These are phyloP conservation scores for Fusarium miscanthi DNA, from an alignment of 2,329 filamentous ascomycete species.

Conservation along the genomic window DNA sequence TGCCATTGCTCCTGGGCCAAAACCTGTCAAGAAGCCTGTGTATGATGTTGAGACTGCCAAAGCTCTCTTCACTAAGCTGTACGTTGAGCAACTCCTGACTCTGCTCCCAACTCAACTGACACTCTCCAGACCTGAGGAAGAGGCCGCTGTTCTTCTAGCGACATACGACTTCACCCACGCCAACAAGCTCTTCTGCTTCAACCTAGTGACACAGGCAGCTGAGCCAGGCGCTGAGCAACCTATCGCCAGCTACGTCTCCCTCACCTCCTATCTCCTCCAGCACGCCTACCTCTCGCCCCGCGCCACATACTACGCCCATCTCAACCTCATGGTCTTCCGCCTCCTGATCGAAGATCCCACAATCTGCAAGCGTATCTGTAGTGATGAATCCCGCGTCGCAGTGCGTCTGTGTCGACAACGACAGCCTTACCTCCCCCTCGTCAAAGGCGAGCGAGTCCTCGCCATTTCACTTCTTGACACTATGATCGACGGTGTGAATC, in stretches of 20 bases:
- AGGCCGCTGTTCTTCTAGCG: conserved; percentile 83
- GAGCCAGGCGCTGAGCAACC: conserved; percentile 77
- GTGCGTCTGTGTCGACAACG: conserved; percentile 91
- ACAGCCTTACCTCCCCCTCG: conserved; percentile 83
- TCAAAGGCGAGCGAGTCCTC: conserved; percentile 77
- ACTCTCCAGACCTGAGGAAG: conserved; percentile 73
- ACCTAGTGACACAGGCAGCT: conserved; percentile 72
- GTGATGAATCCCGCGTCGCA: conserved; percentile 76
- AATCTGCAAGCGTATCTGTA: conserved; percentile 86
- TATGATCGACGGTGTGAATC: conserved; percentile 90
- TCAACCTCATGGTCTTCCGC: conserved; percentile 86
- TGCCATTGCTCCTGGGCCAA: conserved; percentile 75
- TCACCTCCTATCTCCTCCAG: conserved; percentile 92
- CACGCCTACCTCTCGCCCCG: conserved; percentile 88
- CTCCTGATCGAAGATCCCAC: conserved; percentile 87
- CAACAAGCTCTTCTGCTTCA: conserved; percentile 95
- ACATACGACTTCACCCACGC: conserved; percentile 94
- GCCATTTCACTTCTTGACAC: conserved; percentile 84
- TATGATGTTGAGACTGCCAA: conserved; percentile 85
- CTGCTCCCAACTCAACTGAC: no score
- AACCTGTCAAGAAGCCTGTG: conserved; percentile 65
- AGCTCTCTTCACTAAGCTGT: conserved; percentile 83
- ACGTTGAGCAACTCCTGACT: conserved; percentile 51
- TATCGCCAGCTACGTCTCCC: conserved; percentile 83
- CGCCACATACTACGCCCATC: conserved; percentile 83